Evolutionary conservation across 495 filamentous ascomycete genomes (phyloP), one percentile per base, ranked within the genome.

Genomic region (Gamarada debralockiae): DNA sequence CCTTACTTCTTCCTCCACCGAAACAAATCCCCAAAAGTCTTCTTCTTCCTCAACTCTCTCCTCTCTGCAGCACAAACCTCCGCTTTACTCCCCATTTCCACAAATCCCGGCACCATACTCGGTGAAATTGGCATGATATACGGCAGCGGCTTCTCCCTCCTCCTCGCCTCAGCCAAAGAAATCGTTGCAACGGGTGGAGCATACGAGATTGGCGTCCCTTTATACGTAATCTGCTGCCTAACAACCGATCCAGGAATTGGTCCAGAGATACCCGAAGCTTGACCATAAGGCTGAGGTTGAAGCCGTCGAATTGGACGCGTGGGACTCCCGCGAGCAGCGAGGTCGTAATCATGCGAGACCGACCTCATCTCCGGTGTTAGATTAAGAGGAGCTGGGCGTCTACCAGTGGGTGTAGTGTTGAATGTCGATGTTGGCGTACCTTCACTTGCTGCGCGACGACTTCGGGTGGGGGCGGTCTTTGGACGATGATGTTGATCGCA

Each of bases 121-220:
- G 57, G 57, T 15, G 31, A 42, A 48, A 55, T 52, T 3, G 52
- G 52, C n/a, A 40, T 48, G 5, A 55, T 29, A 8, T 52, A 52
- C 3, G 57, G 56, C 13, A 58, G 22, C 0, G 56, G 56, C 23
- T 58, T 58, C 15, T 43, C 46, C 39, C 46, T 44, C 24, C 45
- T 45, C 17, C 40, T 34, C 10, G 56, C 56, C 17, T 58, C 50
- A 18, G 31, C 47, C 10, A 58, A 29, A 15, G 42, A 24, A 9
- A 58, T 54, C 8, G 43, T 46, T 37, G 29, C 23, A 10, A 41
- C 23, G 3, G 47, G 15, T 9, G 24, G 23, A 9, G 42, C 13
- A 18, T 3, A 22, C 3, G 52, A 52, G 22, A 47, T 23, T 1
- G 57, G 48, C 3, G 20, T 15, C n/a, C 48, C 43, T 6, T 45